Evolutionary conservation across 2,329 filamentous ascomycete genomes (phyloP).

Genomic region (Fusarium haematococcum): DNA sequence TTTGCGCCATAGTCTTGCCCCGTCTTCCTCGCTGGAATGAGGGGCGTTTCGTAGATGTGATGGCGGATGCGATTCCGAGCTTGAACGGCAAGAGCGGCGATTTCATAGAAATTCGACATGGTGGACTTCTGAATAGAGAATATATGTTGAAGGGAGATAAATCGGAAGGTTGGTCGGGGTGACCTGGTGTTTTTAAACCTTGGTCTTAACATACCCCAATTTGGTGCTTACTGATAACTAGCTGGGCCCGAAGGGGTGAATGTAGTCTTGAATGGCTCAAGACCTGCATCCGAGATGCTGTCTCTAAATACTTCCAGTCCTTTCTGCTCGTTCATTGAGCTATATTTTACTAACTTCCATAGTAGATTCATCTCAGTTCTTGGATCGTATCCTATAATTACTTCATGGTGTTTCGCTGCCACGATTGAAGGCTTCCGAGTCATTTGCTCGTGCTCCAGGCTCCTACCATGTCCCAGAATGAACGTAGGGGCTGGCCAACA

Average conservation of each 20-base stretch:
- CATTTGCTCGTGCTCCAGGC: background rate
- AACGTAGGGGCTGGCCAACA: background rate
- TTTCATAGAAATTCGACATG: background rate
- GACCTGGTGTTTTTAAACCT: background rate
- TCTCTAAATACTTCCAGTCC: background rate
- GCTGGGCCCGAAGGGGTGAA: background rate
- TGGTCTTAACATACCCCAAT: background rate
- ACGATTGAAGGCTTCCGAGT: background rate
- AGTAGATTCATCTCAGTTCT: background rate
- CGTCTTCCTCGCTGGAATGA: background rate
- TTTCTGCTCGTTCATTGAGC: background rate
- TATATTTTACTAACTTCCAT: background rate
- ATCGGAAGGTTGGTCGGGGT: background rate
- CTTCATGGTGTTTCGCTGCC: background rate
- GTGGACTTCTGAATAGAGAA: background rate
- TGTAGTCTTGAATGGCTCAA: background rate
- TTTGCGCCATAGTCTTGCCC: background rate
- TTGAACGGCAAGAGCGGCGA: background rate
- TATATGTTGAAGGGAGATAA: background rate
- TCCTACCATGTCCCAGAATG: background rate
- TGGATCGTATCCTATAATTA: background rate
- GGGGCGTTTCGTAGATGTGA: slow-evolving; percentile 2
- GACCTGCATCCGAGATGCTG: background rate
- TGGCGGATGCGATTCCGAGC: background rate
- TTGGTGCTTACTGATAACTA: background rate